Evolutionary conservation across 495 filamentous ascomycete genomes (phyloP).

Genomic region (Margaritispora aquatica): DNA sequence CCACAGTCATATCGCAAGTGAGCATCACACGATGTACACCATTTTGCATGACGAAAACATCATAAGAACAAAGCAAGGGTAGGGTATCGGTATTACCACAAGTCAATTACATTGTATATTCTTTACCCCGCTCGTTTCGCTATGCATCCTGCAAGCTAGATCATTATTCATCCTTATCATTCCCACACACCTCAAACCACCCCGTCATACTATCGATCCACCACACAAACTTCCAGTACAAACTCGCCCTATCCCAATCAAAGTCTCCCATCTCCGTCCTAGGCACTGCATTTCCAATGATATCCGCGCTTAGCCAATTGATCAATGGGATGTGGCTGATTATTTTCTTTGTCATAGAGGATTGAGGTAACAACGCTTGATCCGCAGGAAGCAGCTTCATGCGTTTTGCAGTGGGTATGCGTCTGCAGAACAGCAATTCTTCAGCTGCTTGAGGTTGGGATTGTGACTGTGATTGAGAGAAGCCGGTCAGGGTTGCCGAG

Average conservation of each 20-base stretch:
- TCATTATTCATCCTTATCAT: constrained; percentile 42
- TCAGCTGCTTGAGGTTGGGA: constrained; percentile 8
- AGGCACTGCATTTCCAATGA: constrained; percentile 74
- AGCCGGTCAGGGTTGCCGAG: constrained; percentile 50
- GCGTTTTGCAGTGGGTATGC: constrained; percentile 42
- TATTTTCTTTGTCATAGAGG: constrained; percentile 52
- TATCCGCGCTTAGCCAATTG: constrained; percentile 66
- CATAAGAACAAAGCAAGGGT: too few species aligned
- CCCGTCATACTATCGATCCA: constrained; percentile 41
- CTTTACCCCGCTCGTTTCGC: too few species aligned
- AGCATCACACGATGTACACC: too few species aligned
- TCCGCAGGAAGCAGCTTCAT: constrained; percentile 44
- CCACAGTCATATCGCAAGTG: too few species aligned
- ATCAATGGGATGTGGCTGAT: constrained; percentile 56
- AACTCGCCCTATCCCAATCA: constrained; percentile 64
- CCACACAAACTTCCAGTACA: constrained; percentile 66
- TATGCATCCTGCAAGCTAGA: too few species aligned
- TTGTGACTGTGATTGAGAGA: constrained; percentile 10
- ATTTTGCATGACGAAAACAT: too few species aligned
- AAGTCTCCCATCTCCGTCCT: constrained; percentile 74
- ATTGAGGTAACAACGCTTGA: constrained; percentile 61
- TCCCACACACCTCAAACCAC: constrained; percentile 42
- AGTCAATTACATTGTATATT: too few species aligned
- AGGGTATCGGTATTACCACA: too few species aligned
- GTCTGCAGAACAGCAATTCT: constrained; percentile 29